Base-by-base conservation (phyloP, 164 flowering plant species). In the Annona cherimola region DNA sequence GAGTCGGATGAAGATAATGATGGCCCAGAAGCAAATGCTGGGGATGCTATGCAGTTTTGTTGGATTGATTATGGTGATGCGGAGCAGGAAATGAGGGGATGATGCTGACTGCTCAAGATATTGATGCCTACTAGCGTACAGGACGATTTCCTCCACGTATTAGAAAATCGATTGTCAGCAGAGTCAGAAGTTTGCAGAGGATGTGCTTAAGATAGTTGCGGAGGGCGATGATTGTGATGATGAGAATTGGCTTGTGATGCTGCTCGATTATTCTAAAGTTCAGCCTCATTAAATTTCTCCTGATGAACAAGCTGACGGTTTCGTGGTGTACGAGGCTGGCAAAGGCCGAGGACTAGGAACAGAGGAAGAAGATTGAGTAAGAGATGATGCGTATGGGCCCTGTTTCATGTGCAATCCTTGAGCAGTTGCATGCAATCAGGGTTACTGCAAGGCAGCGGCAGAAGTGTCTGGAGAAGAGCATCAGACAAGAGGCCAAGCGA, bases 81-180 rank as follows among this genome's bases (percentile, higher is more conserved):
- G 77, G 82, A 68, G 69, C 95, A 93, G 63, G 94, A 3, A 83
- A 89, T 77, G 97, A 87, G 81, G 92, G 96, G 2, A 82, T 86
- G 89, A 76, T 83, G 16, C 74, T 94, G 5, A 96, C 90, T 79
- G 99, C 92, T 69, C 96, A 90, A 78, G 98, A 92, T 43, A 89
- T 96, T 77, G 98, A 93, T 88, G 99, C 98, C 4, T 93, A 93
- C 76, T 96, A 98, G 98, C 92, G 68, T 97, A 93, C 78, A 82
- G 99, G 79, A 93, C 88, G 84, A 93, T 96, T 5, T 89, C 98
- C 18, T 89, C 90, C 66, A 90, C 97, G 8, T 96, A 83, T 76
- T 89, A 85, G 63, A 85, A 88, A 76, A 93, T 90, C 67, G 99
- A 96, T 68, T 97, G 97, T 0, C 95, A 90, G 65, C 93, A 89